These are phyloP conservation scores for Triticum dicoccoides DNA, from an alignment of 176 grass and related monocot genomes.

Conservation along the genomic window DNA sequence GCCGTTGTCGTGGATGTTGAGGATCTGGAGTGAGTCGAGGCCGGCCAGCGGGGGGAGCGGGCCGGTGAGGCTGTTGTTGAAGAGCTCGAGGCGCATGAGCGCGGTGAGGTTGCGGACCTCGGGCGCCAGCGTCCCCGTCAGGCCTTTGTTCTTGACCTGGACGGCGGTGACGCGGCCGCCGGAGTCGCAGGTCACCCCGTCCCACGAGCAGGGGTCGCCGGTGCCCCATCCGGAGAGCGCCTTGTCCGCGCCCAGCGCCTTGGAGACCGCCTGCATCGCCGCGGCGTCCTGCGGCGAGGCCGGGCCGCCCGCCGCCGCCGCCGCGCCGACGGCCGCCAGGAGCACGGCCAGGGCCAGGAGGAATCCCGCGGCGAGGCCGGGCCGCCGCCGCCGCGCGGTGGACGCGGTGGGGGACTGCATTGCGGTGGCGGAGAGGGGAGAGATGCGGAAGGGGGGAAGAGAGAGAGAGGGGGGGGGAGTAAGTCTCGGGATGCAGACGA, in stretches of 20 bases:
- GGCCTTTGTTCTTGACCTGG: constrained; percentile 32
- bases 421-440: background rate
- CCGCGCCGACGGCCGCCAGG: background rate
- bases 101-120: constrained; percentile 61
- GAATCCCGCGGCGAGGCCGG: background rate
- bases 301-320: background rate
- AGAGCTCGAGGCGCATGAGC: constrained; percentile 66
- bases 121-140: constrained; percentile 43
- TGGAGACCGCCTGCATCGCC: constrained; percentile 56
- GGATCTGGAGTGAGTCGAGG: constrained; percentile 39
- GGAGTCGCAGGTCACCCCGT: constrained; percentile 37
- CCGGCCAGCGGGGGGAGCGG: constrained; percentile 50
- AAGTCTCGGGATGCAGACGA: constrained; percentile 2
- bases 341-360: background rate
- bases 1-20: constrained; percentile 48
- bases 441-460: no score
- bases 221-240: constrained; percentile 35
- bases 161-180: constrained; percentile 48
- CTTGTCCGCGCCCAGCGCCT: constrained; percentile 37
- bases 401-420: constrained; percentile 28
- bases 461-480: constrained; percentile 4
- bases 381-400: constrained; percentile 9
- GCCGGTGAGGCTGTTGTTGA: constrained; percentile 46
- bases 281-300: constrained; percentile 29
- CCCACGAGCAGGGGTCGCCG: constrained; percentile 57